Evolutionary conservation across 768 basidiomycete genomes (phyloP).

Genomic region (Phlegmacium glaucopus): DNA sequence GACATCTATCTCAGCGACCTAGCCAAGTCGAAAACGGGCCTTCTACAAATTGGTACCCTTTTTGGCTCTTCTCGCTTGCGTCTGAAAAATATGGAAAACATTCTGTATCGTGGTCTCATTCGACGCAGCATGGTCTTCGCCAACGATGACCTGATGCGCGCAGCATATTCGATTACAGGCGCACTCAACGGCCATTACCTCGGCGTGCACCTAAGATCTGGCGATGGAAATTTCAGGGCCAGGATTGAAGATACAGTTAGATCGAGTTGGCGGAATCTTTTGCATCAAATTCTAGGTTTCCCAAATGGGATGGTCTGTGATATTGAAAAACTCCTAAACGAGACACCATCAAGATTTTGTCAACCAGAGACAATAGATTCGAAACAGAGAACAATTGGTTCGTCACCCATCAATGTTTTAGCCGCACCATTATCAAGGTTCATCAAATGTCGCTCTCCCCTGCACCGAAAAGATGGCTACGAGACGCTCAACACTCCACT

Average conservation of each 20-base stretch:
- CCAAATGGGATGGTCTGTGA: slow-evolving; percentile 28
- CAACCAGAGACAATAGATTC: neutral
- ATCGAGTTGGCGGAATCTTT: slow-evolving; percentile 54
- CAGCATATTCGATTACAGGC: slow-evolving; percentile 41
- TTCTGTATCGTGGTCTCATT: slow-evolving; percentile 40
- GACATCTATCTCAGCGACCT: slow-evolving; percentile 42
- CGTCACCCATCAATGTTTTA: slow-evolving; percentile 20
- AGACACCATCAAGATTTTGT: neutral
- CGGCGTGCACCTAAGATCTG: slow-evolving; percentile 65
- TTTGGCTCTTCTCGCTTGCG: slow-evolving; percentile 74
- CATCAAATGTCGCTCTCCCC: slow-evolving; percentile 13
- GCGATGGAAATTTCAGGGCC: slow-evolving; percentile 59
- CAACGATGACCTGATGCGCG: slow-evolving; percentile 42
- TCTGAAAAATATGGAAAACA: slow-evolving; percentile 38
- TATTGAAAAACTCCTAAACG: slow-evolving; percentile 12
- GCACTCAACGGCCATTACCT: slow-evolving; percentile 48
- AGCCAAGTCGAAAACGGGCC: slow-evolving; percentile 36
- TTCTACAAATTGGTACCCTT: slow-evolving; percentile 70
- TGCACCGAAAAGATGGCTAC: slow-evolving; percentile 10
- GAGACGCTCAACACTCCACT: slow-evolving; percentile 15
- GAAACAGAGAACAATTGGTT: neutral
- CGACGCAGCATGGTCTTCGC: slow-evolving; percentile 56
- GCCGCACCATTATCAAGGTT: slow-evolving; percentile 9
- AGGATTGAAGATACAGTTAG: slow-evolving; percentile 40
- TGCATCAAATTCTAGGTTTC: slow-evolving; percentile 45